Base-by-base conservation (phyloP, 1,284 basidiomycete species). In the Fistulina hepatica region DNA sequence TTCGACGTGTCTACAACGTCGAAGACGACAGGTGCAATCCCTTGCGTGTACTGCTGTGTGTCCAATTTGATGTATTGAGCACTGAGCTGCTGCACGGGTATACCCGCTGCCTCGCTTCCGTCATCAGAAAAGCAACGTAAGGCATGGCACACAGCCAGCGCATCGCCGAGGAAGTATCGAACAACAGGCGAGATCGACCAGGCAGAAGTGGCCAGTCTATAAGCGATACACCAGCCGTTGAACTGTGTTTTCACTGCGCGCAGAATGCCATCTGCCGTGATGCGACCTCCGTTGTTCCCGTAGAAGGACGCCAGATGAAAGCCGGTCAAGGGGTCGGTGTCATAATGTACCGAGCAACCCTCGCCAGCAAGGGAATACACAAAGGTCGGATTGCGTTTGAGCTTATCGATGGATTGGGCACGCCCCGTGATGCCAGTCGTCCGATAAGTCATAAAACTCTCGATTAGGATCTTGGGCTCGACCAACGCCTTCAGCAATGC, bases 1-100 rank as follows among this genome's bases (percentile, higher is more conserved):
- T 66, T 69, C 10, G 67, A 67, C 0, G 68, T 65, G 25, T 70
- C 62, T 40, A 71, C 61, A 23, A 68, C 56, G 28, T 63, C 50
- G 50, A 71, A 69, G 2, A 24, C 38, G 10, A 49, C 44, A 4
- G 64, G 63, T 2, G 57, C 53, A 21, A 32, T 21, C 37, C 40
- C 10, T 30, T 28, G 12, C 22, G 42, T 44, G 36, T 70, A 71
- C 16, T 63, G 59, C 0, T 37, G 50, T 4, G 42, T 45, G 19
- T 61, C 52, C 6, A 72, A 53, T 2, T 51, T 42, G 28, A 71
- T 53, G 12, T 46, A 36, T 9, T 54, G 46, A 0, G 50, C 48
- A 20, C 49, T 58, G 64, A 67, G 71, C 1, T 56, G 55, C 2
- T 57, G 51, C n/a, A 52, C 46, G 15, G 52, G 51, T 15, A 67